A percentile compares a stretch with the other conserved stretches of the same genome.
phyloP scores from a whole-genome alignment of 2,329 filamentous ascomycete genomes.

The Trichophyton benhamiae region DNA sequence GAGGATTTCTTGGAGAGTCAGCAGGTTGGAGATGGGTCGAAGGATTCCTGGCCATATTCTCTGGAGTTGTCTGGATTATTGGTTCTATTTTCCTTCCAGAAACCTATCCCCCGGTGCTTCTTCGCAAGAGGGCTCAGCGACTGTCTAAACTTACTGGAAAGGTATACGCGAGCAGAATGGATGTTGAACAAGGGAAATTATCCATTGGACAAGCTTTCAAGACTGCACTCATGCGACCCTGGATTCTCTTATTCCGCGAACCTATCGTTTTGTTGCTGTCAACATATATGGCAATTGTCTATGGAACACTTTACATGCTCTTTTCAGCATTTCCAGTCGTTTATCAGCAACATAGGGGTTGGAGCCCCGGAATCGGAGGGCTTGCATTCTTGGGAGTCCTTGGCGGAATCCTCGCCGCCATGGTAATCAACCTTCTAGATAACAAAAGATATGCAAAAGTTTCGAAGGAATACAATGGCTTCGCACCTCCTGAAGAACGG shows the following conservation, averaged over 20 bases:
- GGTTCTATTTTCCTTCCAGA: constrained; percentile 44
- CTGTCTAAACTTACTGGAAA: constrained; percentile 44
- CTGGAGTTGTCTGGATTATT: constrained; percentile 45
- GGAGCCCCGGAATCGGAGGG: constrained; percentile 48
- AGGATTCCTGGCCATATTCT: constrained; percentile 49
- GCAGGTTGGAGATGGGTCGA: constrained; percentile 55
- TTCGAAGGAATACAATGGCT: constrained; percentile 37
- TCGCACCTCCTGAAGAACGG: constrained; percentile 54
- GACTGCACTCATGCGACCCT: constrained; percentile 50
- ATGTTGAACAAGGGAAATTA: constrained; percentile 34
- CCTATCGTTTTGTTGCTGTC: constrained; percentile 55
- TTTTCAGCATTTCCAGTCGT: constrained; percentile 55
- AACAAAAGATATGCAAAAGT: constrained; percentile 44
- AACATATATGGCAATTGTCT: constrained; percentile 50
- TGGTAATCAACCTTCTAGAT: constrained; percentile 40
- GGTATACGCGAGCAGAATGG: constrained; percentile 44
- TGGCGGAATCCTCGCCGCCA: constrained; percentile 51
- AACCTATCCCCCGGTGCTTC: constrained; percentile 48
- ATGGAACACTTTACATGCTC: constrained; percentile 42
- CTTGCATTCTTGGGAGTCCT: constrained; percentile 57
- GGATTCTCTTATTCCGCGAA: constrained; percentile 57
- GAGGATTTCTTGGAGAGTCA: constrained; percentile 49
- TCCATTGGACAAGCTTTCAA: constrained; percentile 41
- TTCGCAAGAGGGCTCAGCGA: constrained; percentile 40
- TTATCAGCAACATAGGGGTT: constrained; percentile 48